phyloP scores from a whole-genome alignment of 768 basidiomycete genomes.

The Sarcomyxa edulis region DNA sequence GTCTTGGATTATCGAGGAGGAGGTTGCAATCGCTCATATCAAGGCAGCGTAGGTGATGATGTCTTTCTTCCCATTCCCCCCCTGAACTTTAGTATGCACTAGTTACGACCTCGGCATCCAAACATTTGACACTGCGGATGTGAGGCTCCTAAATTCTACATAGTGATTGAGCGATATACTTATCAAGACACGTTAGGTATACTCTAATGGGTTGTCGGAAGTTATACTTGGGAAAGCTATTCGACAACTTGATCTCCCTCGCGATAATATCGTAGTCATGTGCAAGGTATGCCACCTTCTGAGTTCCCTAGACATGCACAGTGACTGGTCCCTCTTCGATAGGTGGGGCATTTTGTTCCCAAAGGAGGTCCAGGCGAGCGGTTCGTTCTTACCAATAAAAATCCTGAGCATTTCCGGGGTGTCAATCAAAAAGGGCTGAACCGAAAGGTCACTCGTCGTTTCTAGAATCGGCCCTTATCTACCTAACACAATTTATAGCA shows the following conservation, averaged over 20 bases:
- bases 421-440: slow-evolving; percentile 35
- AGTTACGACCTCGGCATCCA: slow-evolving; percentile 61
- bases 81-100: no score
- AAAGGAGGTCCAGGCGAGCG: no score
- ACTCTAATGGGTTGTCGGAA: slow-evolving; percentile 64
- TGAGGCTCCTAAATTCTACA: slow-evolving; percentile 7
- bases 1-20: slow-evolving; percentile 37
- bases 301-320: no score
- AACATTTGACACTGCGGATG: slow-evolving; percentile 54
- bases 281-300: slow-evolving; percentile 55
- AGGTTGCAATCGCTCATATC: slow-evolving; percentile 47
- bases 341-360: slow-evolving; percentile 8
- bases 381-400: no score
- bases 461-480: neutral
- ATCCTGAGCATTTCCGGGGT: slow-evolving; percentile 36
- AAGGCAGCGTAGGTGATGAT: slow-evolving; percentile 22
- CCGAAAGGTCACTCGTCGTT: slow-evolving; percentile 28
- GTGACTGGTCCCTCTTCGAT: slow-evolving; percentile 21
- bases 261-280: slow-evolving; percentile 76
- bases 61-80: neutral
- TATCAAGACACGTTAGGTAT: slow-evolving; percentile 31
- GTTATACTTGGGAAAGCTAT: slow-evolving; percentile 66
- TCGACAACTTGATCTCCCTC: slow-evolving; percentile 57
- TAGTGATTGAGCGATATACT: neutral
- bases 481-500: slow-evolving; percentile 26